Conservation (phyloP, 495 filamentous ascomycete genomes). For the Annulohypoxylon maeteangense region DNA sequence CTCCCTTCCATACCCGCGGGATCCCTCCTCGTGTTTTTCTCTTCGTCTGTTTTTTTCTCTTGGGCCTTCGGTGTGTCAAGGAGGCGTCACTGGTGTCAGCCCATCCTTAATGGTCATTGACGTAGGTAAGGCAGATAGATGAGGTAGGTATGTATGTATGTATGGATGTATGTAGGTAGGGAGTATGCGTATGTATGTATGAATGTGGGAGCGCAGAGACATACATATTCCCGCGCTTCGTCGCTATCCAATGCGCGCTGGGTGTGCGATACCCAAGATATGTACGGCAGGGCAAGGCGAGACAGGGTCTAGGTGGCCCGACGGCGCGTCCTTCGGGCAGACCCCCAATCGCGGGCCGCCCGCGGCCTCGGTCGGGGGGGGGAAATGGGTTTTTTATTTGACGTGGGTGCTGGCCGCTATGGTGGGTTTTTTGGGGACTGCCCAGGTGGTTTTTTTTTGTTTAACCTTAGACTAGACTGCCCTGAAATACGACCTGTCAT, state of each 20-base stretch:
- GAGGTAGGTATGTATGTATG: neutral
- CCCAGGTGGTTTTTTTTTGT: too few relatives aligned
- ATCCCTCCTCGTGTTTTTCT: neutral
- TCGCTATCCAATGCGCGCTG: constrained; percentile 9
- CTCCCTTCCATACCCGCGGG: neutral
- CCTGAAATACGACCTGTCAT: constrained; percentile 34
- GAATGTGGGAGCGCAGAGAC: constrained; percentile 4
- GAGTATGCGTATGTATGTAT: constrained; percentile 21
- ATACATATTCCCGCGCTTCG: constrained; percentile 4
- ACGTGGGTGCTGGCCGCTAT: constrained; percentile 18
- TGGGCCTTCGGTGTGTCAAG: constrained; percentile 34
- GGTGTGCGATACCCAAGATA: constrained; percentile 35
- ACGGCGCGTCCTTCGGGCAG: constrained; percentile 43
- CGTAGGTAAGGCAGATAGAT: constrained; percentile 25
- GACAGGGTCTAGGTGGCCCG: constrained; percentile 28
- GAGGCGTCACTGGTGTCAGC: constrained; percentile 31
- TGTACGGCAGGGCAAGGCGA: constrained; percentile 32
- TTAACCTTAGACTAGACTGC: too few relatives aligned
- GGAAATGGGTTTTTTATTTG: constrained; percentile 19
- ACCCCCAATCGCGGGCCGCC: constrained; percentile 44
- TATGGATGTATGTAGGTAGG: neutral
- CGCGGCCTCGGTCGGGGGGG: constrained; percentile 23
- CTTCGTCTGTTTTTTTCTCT: neutral
- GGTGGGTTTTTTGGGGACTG: too few relatives aligned
- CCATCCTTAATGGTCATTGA: constrained; percentile 5